Base-by-base conservation (phyloP, 495 filamentous ascomycete genomes). In the Hypoxylon perforatum region DNA sequence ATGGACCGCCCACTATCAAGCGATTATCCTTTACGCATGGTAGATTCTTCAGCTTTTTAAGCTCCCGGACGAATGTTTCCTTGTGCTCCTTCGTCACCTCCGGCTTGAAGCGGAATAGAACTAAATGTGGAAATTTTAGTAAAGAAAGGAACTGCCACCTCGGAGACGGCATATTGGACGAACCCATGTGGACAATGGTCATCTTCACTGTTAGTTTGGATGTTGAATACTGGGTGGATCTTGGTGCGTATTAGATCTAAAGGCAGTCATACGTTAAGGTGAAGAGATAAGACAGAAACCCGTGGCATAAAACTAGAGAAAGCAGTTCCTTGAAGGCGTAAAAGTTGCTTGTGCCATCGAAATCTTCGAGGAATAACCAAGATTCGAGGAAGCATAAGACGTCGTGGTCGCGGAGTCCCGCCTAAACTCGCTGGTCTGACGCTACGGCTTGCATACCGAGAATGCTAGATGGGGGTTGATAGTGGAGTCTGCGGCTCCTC, bases 101-200 rank as follows among this genome's bases (percentile, higher is more conserved):
- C 1, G 72, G 54, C 10, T 73, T 72, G 50, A 84, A 83, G 57
- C 81, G 81, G 69, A 84, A 82, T 22, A 83, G 56, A 1, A 84
- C 81, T 84, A 36, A 35, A 38, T 25, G 18, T 2, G 0, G 15
- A 15, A 6, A 23, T 21, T 12, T 52, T 18, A 52, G 48, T 35
- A 17, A 50, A 35, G 10, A 2, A 19, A n/a, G 3, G 35, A n/a
- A 10, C 12, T 38, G 4, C 10, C 14, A 5, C 35, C 2, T 38
- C 3, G 30, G n/a, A 18, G 2, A 36, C 4, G 47, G n/a, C n/a
- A 35, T 33, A 50, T 33, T 33, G 15, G 5, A 38, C 48, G n/a
- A 52, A 52, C 48, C 48, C 28, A 52, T 52, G 12, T 52, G 48
- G 19, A 52, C 28, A 12, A 52, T 52, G 11, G 48, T 52, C 48